Evolutionary conservation across 345 rosid genomes (phyloP).

Genomic region (Salix purpurea): DNA sequence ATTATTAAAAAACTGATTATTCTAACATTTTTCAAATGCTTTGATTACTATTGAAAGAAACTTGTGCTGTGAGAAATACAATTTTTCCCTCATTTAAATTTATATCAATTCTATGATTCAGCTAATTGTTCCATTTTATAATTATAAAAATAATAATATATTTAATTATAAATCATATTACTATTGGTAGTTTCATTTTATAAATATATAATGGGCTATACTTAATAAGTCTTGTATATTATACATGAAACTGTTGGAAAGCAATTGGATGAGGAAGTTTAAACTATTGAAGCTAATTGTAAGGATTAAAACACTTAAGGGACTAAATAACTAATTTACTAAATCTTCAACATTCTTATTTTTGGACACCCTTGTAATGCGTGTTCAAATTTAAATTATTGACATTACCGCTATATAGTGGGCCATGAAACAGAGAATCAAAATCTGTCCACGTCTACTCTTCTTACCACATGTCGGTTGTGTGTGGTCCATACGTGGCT

Average conservation of each 20-base stretch:
- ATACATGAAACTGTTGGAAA: neutral
- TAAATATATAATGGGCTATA: too few relatives aligned
- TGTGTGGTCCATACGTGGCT: neutral
- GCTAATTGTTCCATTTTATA: too few relatives aligned
- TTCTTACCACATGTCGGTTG: neutral
- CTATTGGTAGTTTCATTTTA: neutral
- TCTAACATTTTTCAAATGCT: too few relatives aligned
- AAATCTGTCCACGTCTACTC: neutral
- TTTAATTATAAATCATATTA: too few relatives aligned
- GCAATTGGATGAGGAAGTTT: neutral
- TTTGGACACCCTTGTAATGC: neutral
- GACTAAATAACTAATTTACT: neutral
- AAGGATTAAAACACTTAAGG: fast-evolving
- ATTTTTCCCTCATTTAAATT: too few relatives aligned
- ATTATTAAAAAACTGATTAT: too few relatives aligned
- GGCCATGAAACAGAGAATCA: neutral
- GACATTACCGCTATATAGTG: neutral
- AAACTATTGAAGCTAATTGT: neutral
- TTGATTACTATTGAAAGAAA: too few relatives aligned
- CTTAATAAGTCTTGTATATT: too few relatives aligned
- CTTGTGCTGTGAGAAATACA: too few relatives aligned
- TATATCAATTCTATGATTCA: too few relatives aligned
- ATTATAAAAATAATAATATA: too few relatives aligned
- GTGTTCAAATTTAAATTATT: neutral
- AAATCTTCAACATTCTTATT: neutral